phyloP scores from a whole-genome alignment of 441 rosid species.

The Erodium texanum region DNA sequence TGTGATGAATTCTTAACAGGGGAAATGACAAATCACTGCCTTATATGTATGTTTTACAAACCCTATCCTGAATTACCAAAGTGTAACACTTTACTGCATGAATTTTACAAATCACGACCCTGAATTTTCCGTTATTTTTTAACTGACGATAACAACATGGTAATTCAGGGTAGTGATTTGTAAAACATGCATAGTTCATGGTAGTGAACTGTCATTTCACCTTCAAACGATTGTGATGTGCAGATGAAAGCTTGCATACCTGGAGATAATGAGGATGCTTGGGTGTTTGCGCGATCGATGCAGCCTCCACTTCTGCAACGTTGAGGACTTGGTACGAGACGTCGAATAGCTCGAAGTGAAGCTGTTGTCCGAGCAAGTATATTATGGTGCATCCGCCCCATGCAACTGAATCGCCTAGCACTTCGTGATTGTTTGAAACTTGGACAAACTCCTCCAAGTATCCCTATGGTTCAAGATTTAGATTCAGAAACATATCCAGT shows the following conservation, averaged over 20 bases:
- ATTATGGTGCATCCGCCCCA: conserved; percentile 99
- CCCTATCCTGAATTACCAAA: no score
- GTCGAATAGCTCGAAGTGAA: conserved; percentile 95
- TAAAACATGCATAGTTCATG: no score
- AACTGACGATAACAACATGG: no score
- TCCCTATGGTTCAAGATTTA: conserved; percentile 44
- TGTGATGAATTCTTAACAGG: no score
- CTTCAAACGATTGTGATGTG: background rate
- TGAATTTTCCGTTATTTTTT: no score
- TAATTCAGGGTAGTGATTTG: no score
- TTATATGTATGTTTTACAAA: no score
- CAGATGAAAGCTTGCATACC: conserved; percentile 34
- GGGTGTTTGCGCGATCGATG: conserved; percentile 43
- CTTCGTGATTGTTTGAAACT: conserved; percentile 45
- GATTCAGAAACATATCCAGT: no score
- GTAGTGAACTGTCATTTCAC: no score
- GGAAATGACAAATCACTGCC: no score
- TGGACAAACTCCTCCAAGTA: conserved; percentile 72
- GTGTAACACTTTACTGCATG: no score
- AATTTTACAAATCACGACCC: no score
- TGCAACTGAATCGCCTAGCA: conserved; percentile 86
- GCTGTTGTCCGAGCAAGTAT: conserved; percentile 96
- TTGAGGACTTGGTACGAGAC: conserved; percentile 95
- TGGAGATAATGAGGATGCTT: conserved; percentile 52
- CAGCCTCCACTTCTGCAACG: conserved; percentile 90